Base-by-base conservation (phyloP, 2,329 filamentous ascomycete genomes). In the Diaporthe sp. region DNA sequence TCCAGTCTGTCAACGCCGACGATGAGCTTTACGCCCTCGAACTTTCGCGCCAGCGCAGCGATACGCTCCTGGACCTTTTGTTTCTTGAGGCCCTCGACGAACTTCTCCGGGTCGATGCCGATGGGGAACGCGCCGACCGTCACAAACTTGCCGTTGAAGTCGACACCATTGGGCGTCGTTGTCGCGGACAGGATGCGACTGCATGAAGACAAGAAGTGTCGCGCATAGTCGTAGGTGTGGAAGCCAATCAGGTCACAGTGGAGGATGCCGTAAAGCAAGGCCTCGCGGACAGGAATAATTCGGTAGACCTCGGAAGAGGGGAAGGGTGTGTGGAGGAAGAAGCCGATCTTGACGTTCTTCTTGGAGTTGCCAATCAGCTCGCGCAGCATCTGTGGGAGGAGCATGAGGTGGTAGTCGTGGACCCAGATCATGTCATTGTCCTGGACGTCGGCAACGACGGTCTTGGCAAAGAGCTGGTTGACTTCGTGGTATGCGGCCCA, bases 201-300 rank as follows among this genome's bases (percentile, higher is more conserved):
- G 86, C 97, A 98, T 82, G 94, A 96, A 86, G 95, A 98, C 79
- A 99, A 87, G 87, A 98, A 99, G 85, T 99, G 97, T 71, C 97
- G 91, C n/a, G 96, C 96, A 82, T 99, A 99, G 86, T 98, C 96
- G 86, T 98, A 98, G 39, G 97, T 99, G 85, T 99, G 97, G 88
- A 99, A 98, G 44, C 97, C 97, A 82, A 98, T 95, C 76, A 99
- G 88, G 83, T 98, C 97, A 87, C 96, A 98, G 83, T 98, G 94
- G 46, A 99, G 89, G 53, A 98, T 92, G 74, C 97, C 96, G 67
- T 94, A 90, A 60, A 99, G 90, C 70, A 98, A 92, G 81, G 95
- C 93, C 83, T 98, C 95, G 78, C 97, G 92, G 42, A 98, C 96
- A 0, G 97, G 97, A 12, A 98, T 88, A 79, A 98, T 98, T 78